Evolutionary conservation across 352 stramenopile genomes (phyloP).

Genomic region (Aphanomyces invadans): DNA sequence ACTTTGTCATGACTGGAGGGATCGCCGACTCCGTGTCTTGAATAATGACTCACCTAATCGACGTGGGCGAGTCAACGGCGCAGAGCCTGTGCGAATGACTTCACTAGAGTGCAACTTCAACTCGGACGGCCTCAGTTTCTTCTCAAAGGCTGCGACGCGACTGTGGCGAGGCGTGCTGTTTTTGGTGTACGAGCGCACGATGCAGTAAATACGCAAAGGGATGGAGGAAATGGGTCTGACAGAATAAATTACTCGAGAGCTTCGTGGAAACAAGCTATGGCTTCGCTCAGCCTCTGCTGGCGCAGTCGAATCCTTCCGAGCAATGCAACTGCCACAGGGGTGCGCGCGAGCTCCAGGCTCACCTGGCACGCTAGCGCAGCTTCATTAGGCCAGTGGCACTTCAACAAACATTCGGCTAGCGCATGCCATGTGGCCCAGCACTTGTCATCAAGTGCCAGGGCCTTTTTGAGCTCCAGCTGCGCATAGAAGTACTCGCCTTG

Average conservation of each 20-base stretch:
- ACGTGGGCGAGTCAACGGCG: constrained; percentile 87
- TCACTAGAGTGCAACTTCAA: constrained; percentile 37
- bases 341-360: background rate
- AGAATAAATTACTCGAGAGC: background rate
- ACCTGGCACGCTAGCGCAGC: background rate
- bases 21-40: constrained; percentile 71
- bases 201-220: constrained; percentile 79
- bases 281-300: background rate
- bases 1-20: constrained; percentile 66
- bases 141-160: constrained; percentile 72
- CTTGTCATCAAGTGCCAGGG: background rate
- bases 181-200: constrained; percentile 76
- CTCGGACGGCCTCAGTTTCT: constrained; percentile 59
- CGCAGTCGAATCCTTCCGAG: background rate
- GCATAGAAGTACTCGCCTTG: constrained; percentile 11
- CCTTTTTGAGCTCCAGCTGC: constrained; percentile 12
- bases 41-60: constrained; percentile 71
- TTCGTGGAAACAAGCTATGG: constrained; percentile 2
- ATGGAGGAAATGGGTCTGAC: too few species aligned
- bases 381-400: background rate
- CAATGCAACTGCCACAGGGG: background rate
- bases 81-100: constrained; percentile 58
- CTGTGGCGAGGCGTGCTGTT: constrained; percentile 81
- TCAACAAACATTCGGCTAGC: background rate
- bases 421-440: background rate